Base-by-base conservation (phyloP, 768 basidiomycete species). In the Leccinum arenicola region DNA sequence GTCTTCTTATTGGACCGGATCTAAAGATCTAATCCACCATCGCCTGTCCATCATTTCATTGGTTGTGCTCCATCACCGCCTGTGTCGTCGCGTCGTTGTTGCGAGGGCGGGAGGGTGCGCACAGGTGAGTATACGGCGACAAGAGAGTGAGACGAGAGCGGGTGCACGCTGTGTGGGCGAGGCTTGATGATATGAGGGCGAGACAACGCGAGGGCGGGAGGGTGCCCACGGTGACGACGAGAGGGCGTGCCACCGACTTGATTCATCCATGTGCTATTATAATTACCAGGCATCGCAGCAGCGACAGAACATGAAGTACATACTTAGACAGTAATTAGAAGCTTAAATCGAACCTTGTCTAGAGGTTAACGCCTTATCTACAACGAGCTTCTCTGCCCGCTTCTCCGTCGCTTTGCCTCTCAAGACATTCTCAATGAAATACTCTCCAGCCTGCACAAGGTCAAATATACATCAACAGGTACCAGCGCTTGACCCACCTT, bases 391-490 rank as follows among this genome's bases (percentile, higher is more conserved):
- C 60, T 71, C 68, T 4, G 76, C 61, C 61, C 74, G 75, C 60
- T 76, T 81, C 65, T 81, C 77, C 10, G 63, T 67, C 5, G 73
- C 80, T 68, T 85, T 89, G 11, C 83, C 84, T 61, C 82, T 83
- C 59, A 94, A 75, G 4, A 96, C 89, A 66, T 95, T 96, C 74
- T 95, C 93, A 40, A 98, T 92, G 76, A 89, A 98, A 72, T 84
- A 96, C 70, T 98, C 95, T 25, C 95, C 95, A n/a, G 95, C 95
- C 94, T 96, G 58, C 29, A 56, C 35, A 19, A 33, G 25, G 50
- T 63, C 52, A 64, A 52, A 57, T 40, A 54, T 27, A 27, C 4
- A 45, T 53, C 38, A 21, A 25, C 36, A 21, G 21, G 17, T 35
- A 19, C 38, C 35, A 43, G 9, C 9, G 29, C n/a, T 57, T 35